Evolutionary conservation across 1,284 basidiomycete genomes (phyloP).

Genomic region (Ustilago loliicola): DNA sequence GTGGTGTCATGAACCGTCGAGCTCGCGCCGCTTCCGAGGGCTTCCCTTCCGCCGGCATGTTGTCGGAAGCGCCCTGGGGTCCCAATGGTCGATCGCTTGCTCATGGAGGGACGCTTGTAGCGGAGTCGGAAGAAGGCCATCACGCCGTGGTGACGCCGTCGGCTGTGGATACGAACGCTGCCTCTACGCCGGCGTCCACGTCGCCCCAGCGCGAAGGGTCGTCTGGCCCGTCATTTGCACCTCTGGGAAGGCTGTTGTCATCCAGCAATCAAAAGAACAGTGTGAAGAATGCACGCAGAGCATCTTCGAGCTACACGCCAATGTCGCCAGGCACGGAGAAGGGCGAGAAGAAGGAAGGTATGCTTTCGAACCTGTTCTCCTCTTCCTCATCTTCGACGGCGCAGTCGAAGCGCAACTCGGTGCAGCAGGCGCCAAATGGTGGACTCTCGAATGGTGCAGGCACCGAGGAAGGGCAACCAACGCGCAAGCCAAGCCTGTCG

Average conservation of each 20-base stretch:
- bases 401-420: conserved; percentile 45
- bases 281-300: conserved; percentile 41
- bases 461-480: conserved; percentile 20
- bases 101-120: conserved; percentile 11
- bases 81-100: conserved; percentile 3
- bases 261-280: conserved; percentile 54
- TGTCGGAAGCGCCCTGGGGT: conserved; percentile 25
- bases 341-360: conserved; percentile 39
- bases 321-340: conserved; percentile 30
- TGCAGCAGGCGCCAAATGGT: conserved; percentile 21
- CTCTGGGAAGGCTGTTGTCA: conserved; percentile 49
- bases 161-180: conserved; percentile 5
- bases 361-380: conserved; percentile 46
- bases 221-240: conserved; percentile 40
- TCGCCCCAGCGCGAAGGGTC: conserved; percentile 22
- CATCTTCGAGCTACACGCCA: conserved; percentile 40
- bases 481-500: conserved; percentile 46
- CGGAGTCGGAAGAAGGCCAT: conserved; percentile 20
- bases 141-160: conserved; percentile 17
- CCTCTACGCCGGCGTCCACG: not conserved
- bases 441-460: conserved; percentile 7
- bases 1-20: conserved; percentile 36
- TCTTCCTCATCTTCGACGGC: conserved; percentile 18
- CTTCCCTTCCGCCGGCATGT: conserved; percentile 22
- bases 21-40: conserved; percentile 49